Evolutionary conservation across 2,329 filamentous ascomycete genomes (phyloP).

Genomic region (Trichocomaceae sp.): DNA sequence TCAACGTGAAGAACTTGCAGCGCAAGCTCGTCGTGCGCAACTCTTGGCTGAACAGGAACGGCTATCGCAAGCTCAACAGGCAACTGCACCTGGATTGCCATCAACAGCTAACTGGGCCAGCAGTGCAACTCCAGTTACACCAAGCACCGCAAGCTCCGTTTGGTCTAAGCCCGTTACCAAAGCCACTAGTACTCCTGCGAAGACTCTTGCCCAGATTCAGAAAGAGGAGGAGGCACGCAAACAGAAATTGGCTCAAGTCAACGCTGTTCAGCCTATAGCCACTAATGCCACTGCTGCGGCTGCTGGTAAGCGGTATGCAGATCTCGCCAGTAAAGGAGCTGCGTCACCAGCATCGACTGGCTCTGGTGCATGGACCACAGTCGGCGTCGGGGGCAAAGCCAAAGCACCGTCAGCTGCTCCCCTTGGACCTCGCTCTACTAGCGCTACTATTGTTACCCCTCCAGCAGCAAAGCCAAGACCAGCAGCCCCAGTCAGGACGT

Average conservation of each 20-base stretch:
- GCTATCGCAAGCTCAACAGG: constrained; percentile 56
- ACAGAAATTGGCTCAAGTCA: constrained; percentile 57
- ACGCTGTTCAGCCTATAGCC: constrained; percentile 42
- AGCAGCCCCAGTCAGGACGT: constrained; percentile 45
- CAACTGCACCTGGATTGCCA: constrained; percentile 65
- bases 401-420: constrained; percentile 58
- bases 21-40: constrained; percentile 64
- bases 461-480: constrained; percentile 43
- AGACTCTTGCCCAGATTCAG: constrained; percentile 92
- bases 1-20: constrained; percentile 74
- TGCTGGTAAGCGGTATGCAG: constrained; percentile 81
- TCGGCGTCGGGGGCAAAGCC: constrained; percentile 86
- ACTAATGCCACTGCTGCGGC: constrained; percentile 41
- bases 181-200: constrained; percentile 29
- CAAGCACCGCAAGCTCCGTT: constrained; percentile 32
- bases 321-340: constrained; percentile 74
- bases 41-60: constrained; percentile 70
- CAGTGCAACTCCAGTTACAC: constrained; percentile 59
- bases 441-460: constrained; percentile 35
- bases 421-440: constrained; percentile 43
- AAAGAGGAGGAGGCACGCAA: constrained; percentile 91
- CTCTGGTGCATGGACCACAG: constrained; percentile 77
- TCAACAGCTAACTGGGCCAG: constrained; percentile 86
- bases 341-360: constrained; percentile 35
- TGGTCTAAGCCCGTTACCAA: constrained; percentile 46